Conservation (phyloP, 2,329 filamentous ascomycete genomes). For the Phoma sp. region DNA sequence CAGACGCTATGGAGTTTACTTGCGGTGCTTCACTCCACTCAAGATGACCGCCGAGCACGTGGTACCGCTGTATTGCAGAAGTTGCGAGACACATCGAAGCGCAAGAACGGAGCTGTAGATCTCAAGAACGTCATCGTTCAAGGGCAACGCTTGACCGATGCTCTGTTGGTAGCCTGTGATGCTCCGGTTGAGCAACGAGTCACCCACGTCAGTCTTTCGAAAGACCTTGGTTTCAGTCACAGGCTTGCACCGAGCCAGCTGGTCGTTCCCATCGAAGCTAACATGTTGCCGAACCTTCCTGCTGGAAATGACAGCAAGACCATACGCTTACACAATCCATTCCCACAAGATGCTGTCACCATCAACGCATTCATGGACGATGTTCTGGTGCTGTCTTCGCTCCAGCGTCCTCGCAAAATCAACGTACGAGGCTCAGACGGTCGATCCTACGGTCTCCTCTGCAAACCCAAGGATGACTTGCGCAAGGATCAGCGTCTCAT, state of each 20-base stretch:
- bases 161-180: constrained; percentile 81
- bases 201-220: constrained; percentile 75
- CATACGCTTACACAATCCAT: constrained; percentile 78
- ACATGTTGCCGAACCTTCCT: constrained; percentile 83
- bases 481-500: constrained; percentile 97
- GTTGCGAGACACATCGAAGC: constrained; percentile 60
- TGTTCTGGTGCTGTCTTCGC: constrained; percentile 85
- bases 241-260: constrained; percentile 82
- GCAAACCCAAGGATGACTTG: constrained; percentile 98
- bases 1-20: constrained; percentile 93
- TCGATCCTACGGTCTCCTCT: constrained; percentile 84
- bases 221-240: constrained; percentile 83
- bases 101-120: constrained; percentile 64
- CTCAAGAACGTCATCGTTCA: constrained; percentile 75
- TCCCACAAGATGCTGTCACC: constrained; percentile 84
- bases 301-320: constrained; percentile 72
- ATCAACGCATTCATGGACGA: constrained; percentile 84
- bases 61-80: constrained; percentile 55
- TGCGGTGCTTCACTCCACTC: constrained; percentile 82
- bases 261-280: constrained; percentile 87
- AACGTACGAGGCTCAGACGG: constrained; percentile 90
- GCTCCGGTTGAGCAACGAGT: constrained; percentile 76
- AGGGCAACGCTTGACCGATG: constrained; percentile 83
- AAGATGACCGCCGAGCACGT: constrained; percentile 69
- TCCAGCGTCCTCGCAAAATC: constrained; percentile 91